Evolutionary conservation across 2,329 filamentous ascomycete genomes (phyloP), one percentile per base, ranked within the genome.

Genomic region (Aspergillaceae sp.): DNA sequence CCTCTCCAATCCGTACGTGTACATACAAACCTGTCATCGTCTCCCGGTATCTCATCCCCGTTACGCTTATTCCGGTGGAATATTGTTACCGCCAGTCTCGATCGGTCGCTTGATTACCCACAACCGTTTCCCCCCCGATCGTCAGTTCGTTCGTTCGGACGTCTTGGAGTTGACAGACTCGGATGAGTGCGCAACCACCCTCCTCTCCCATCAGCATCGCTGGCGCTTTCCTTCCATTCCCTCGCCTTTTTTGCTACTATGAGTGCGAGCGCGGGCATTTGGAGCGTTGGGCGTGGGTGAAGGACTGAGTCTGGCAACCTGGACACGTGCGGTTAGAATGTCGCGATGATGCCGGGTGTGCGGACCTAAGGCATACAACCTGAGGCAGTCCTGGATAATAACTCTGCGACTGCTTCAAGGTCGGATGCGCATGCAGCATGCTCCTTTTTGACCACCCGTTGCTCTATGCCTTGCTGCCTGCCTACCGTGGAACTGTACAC

Each of bases 151-250:
- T 38, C 36, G 36, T 38, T 7, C 27, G 19, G 26, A 32, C 30
- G 30, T 42, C 11, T 26, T 43, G 28, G 29, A 41, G 29, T 29
- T 42, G 42, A 48, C 37, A 36, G 26, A 19, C n/a, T 36, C 26
- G n/a, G 36, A 38, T 45, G 40, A 43, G 44, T 48, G 36, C 27
- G 32, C 45, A 27, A 29, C 40, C 34, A 45, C 45, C 43, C 11
- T 40, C 40, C 19, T 26, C 28, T 45, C 19, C 30, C 40, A 29
- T 42, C 29, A 28, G 30, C 33, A 29, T 33, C 35, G 27, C 32
- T n/a, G 26, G 9, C 33, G 37, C 26, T 38, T 38, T 9, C 8
- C 19, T 9, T 9, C 30, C 8, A 9, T 38, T 38, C 26, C 11
- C 2, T 19, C 19, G 19, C 19, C 19, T 4, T 38, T 38, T 28